Evolutionary conservation across 1,139 yeast species (phyloP).

Genomic region (Blastobotrys proliferans): DNA sequence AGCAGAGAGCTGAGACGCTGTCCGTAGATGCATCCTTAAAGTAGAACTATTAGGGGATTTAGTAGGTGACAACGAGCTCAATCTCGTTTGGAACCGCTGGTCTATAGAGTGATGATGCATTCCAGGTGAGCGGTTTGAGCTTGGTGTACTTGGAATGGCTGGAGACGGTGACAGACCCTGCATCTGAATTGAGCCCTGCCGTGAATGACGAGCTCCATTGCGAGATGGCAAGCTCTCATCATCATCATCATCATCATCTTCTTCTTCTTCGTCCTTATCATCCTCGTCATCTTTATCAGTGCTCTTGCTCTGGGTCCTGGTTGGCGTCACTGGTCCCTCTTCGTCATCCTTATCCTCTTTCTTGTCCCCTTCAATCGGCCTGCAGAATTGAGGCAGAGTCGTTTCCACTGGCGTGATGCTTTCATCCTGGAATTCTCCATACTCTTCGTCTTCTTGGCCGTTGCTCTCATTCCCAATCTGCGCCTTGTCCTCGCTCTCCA

Average conservation of each 20-base stretch:
- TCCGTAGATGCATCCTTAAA: conserved; percentile 7
- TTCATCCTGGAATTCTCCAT: conserved; percentile 1
- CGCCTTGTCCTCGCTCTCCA: neutral
- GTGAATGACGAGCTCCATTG: conserved; percentile 19
- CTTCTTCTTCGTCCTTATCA: neutral
- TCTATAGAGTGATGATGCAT: conserved; percentile 25
- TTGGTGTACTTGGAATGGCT: conserved; percentile 18
- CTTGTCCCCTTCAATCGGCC: too few species aligned
- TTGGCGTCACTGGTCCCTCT: too few species aligned
- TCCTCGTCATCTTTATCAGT: neutral
- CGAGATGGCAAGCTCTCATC: conserved; percentile 14
- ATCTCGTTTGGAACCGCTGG: conserved; percentile 29
- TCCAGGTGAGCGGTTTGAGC: conserved; percentile 15
- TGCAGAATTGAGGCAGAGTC: conserved; percentile 21
- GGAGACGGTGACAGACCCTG: conserved; percentile 12
- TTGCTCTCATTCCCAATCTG: neutral
- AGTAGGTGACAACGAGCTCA: conserved; percentile 23
- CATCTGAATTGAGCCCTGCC: conserved; percentile 17
- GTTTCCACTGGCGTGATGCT: conserved; percentile 13
- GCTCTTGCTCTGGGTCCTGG: neutral
- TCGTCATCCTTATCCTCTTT: neutral
- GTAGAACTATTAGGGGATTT: conserved; percentile 8
- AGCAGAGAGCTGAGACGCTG: conserved; percentile 13
- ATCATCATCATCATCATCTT: conserved; percentile 3
- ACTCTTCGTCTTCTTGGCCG: neutral